Base-by-base conservation (phyloP, 257 asterid genomes). In the Phtheirospermum japonicum region DNA sequence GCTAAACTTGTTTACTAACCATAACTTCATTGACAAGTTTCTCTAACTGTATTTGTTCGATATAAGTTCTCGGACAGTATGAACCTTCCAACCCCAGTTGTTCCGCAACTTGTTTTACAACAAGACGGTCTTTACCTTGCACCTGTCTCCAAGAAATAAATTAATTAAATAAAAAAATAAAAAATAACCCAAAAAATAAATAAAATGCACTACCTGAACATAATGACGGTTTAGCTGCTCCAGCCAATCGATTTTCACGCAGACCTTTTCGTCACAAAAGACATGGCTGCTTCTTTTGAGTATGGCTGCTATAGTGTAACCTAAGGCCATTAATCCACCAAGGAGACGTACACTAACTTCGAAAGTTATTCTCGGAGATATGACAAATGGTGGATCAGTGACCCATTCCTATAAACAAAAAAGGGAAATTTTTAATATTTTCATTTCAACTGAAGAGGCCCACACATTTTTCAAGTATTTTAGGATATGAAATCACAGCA, bases 241-340 rank as follows among this genome's bases (percentile, higher is more conserved):
- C 26, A 93, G 87, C 96, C 94, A 85, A 73, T 93, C 99, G 61
- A 93, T 76, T 81, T 93, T 93, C 68, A 89, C 92, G 43, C 94
- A 90, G 73, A 85, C 95, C 76, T 83, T 85, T 57, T 93, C 99
- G 40, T 89, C 87, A 56, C 71, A 63, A 70, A 93, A 83, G 2
- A 89, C 78, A 63, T 87, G 97, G 83, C 99, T 87, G 67, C 76
- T 93, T 89, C 99, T 77, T 78, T 89, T 93, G 66, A 93, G 96
- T 64, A 93, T 93, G 68, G 97, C 78, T 28, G 96, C 99, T 74
- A 93, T 93, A 54, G 97, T 89, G 76, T 93, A 93, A 66, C 99
- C 99, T 85, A 93, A 72, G 52, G 99, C 97, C 99, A 93, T 93
- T 68, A 93, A 69, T 37, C 99, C 99, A 65, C 99, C 97, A 62